phyloP scores from a whole-genome alignment of 106 monocot species.

The Gastrodia elata region DNA sequence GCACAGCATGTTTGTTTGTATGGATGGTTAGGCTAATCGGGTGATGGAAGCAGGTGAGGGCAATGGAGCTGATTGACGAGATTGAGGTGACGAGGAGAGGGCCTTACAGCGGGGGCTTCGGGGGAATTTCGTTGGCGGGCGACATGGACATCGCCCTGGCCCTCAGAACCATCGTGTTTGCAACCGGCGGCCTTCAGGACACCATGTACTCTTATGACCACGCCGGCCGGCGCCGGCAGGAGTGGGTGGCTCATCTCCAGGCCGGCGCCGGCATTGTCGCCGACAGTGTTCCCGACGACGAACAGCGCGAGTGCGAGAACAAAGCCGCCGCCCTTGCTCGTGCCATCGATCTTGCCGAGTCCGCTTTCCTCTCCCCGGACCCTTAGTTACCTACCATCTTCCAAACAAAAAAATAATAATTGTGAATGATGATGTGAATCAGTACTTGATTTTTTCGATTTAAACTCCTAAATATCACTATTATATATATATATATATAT shows the following conservation, averaged over 20 bases:
- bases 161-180: constrained; percentile 4
- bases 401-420: no score
- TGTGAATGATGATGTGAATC: no score
- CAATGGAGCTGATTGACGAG: constrained; percentile 6
- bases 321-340: constrained; percentile 31
- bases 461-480: no score
- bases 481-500: no score
- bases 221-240: not conserved
- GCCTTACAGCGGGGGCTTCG: constrained; percentile 3
- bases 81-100: constrained; percentile 7
- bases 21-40: no score
- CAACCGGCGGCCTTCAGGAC: not conserved
- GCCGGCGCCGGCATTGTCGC: constrained; percentile 6
- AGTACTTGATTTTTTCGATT: no score
- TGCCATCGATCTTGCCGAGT: constrained; percentile 64
- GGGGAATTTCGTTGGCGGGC: not conserved
- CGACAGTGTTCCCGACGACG: not conserved
- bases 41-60: constrained; percentile 6
- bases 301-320: constrained; percentile 7
- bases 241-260: constrained; percentile 8
- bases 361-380: no score
- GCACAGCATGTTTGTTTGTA: no score
- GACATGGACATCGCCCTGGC: constrained; percentile 6
- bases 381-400: no score
- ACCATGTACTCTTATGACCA: constrained; percentile 2